Percentiles rank a stretch among this genome's conserved stretches.
Evolutionary conservation across 106 monocot genomes (phyloP).

Genomic region (Triglochin maritima): DNA sequence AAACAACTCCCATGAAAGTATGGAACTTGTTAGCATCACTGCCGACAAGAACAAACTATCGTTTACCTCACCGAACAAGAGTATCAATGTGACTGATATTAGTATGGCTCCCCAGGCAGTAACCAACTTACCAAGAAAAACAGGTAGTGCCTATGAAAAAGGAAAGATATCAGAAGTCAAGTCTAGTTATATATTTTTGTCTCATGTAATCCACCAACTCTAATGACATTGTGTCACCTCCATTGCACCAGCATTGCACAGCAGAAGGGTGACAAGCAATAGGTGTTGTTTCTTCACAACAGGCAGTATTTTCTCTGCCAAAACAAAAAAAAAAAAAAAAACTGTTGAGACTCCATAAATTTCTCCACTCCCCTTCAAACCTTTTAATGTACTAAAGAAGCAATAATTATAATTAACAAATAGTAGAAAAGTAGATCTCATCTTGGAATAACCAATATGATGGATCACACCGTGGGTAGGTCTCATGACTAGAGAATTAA

Average conservation of each 20-base stretch:
- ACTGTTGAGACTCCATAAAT: no score
- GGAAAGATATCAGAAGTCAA: neutral
- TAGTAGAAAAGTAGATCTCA: no score
- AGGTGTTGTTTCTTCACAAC: slow-evolving; percentile 84
- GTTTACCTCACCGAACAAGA: slow-evolving; percentile 88
- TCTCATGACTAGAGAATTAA: no score
- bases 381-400: no score
- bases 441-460: no score
- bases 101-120: slow-evolving; percentile 90
- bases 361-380: no score
- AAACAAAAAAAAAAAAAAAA: neutral
- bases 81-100: slow-evolving; percentile 91
- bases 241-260: slow-evolving; percentile 94
- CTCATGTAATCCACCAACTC: neutral
- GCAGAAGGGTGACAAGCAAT: slow-evolving; percentile 83
- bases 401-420: no score
- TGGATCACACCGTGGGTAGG: no score
- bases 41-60: neutral
- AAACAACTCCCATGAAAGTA: neutral
- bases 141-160: slow-evolving; percentile 64
- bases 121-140: slow-evolving; percentile 83
- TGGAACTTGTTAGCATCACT: neutral
- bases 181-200: no score
- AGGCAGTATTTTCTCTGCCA: slow-evolving; percentile 75
- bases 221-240: slow-evolving; percentile 40